Evolutionary conservation across 345 rosid genomes (phyloP).

Genomic region (Orychophragmus violaceus): DNA sequence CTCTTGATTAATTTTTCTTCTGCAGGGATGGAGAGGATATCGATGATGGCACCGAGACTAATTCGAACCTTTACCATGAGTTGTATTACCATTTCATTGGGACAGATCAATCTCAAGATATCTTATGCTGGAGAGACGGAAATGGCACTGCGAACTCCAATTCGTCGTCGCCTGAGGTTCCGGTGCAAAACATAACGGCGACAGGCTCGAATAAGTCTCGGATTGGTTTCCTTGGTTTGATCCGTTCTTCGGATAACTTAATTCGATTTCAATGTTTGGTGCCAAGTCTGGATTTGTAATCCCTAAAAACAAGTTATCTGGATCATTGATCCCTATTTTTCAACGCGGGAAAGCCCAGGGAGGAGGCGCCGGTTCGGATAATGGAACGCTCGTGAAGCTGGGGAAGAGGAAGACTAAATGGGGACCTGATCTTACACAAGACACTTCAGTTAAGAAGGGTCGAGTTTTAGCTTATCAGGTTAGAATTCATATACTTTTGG

Average conservation of each 20-base stretch:
- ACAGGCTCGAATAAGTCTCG: too few species aligned
- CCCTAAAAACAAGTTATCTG: slow-evolving; percentile 84
- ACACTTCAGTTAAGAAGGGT: slow-evolving; percentile 50
- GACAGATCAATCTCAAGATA: slow-evolving; percentile 70
- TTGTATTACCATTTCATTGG: slow-evolving; percentile 80
- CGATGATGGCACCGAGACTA: slow-evolving; percentile 94
- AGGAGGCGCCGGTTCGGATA: slow-evolving; percentile 32
- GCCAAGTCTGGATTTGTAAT: slow-evolving; percentile 82
- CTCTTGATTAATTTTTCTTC: neutral
- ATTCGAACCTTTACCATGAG: slow-evolving; percentile 72
- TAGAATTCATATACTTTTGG: slow-evolving; percentile 9
- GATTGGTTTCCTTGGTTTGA: too few species aligned
- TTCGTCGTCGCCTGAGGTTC: too few species aligned
- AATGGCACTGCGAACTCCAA: too few species aligned
- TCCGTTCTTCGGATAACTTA: too few species aligned
- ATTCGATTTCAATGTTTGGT: slow-evolving; percentile 69
- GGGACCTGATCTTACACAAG: slow-evolving; percentile 72
- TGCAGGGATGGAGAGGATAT: slow-evolving; percentile 66
- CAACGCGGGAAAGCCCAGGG: slow-evolving; percentile 53
- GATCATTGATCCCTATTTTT: slow-evolving; percentile 68
- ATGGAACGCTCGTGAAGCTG: slow-evolving; percentile 37
- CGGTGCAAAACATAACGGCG: too few species aligned
- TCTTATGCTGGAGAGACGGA: slow-evolving; percentile 91
- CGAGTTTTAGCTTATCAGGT: slow-evolving; percentile 83
- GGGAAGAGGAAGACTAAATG: slow-evolving; percentile 76